Evolutionary conservation across 75 land plant genomes (phyloP).

Genomic region (Pinus albicaulis): DNA sequence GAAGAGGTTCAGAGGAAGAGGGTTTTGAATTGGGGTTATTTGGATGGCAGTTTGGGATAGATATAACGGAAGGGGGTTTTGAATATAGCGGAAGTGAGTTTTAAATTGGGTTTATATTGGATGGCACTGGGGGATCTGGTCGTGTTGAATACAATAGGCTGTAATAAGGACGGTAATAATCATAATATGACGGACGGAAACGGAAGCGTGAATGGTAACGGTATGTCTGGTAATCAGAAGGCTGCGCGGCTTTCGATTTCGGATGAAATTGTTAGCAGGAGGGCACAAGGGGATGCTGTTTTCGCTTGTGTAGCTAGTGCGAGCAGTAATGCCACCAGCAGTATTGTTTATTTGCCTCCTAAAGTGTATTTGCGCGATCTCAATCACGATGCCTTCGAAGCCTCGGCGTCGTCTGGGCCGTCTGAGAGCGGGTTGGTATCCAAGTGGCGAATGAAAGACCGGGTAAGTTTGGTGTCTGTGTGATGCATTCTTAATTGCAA

Average conservation of each 20-base stretch:
- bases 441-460: constrained; percentile 92
- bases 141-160: constrained; percentile 8
- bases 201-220: constrained; percentile 21
- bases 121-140: constrained; percentile 90
- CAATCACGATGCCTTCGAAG: constrained; percentile 77
- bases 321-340: constrained; percentile 15
- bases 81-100: not conserved
- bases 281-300: constrained; percentile 22
- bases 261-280: constrained; percentile 14
- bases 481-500: too few species aligned
- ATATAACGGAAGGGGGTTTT: not conserved
- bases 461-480: constrained; percentile 41
- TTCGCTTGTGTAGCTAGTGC: constrained; percentile 12
- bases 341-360: constrained; percentile 66
- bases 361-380: constrained; percentile 71
- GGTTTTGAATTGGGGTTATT: not conserved
- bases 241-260: constrained; percentile 10
- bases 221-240: constrained; percentile 28
- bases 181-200: constrained; percentile 19
- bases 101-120: constrained; percentile 22
- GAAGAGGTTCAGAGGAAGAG: not conserved
- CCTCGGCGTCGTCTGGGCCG: constrained; percentile 54
- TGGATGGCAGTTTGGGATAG: not conserved
- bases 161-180: constrained; percentile 47
- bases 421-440: constrained; percentile 73